Conservation (phyloP, 2,329 filamentous ascomycete species). For the Alternaria solani region DNA sequence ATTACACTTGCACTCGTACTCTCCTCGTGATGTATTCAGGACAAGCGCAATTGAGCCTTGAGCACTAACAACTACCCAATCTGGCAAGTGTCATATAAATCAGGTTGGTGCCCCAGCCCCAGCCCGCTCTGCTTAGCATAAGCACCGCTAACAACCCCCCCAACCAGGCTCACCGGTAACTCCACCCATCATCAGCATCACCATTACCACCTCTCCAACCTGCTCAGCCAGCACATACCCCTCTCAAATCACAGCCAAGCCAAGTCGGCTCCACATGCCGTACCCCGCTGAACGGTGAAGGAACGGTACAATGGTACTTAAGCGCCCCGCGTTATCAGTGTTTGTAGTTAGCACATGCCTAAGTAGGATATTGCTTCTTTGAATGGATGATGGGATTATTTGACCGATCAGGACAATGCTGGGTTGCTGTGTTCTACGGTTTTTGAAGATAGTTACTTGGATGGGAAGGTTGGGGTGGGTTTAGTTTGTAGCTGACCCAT, state of each 20-base stretch:
- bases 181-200: not conserved
- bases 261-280: not conserved
- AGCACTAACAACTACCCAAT: not conserved
- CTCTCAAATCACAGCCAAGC: not conserved
- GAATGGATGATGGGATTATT: not conserved
- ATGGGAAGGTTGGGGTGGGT: slow-evolving; percentile 15
- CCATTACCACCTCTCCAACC: not conserved
- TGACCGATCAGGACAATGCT: slow-evolving; percentile 20
- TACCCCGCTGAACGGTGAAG: slow-evolving; percentile 1
- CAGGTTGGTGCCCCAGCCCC: not conserved
- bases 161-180: not conserved
- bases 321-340: not conserved
- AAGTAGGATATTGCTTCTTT: not conserved
- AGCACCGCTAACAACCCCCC: not conserved
- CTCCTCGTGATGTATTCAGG: not conserved
- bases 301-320: slow-evolving; percentile 1
- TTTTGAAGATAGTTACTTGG: slow-evolving; percentile 8
- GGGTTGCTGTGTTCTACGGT: slow-evolving; percentile 12
- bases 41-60: not conserved
- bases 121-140: not conserved
- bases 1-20: not conserved
- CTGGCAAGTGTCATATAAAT: not conserved
- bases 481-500: not conserved
- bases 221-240: not conserved
- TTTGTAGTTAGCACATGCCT: not conserved